Conservation (phyloP, 2,329 filamentous ascomycete species). For the Botrytis deweyae region DNA sequence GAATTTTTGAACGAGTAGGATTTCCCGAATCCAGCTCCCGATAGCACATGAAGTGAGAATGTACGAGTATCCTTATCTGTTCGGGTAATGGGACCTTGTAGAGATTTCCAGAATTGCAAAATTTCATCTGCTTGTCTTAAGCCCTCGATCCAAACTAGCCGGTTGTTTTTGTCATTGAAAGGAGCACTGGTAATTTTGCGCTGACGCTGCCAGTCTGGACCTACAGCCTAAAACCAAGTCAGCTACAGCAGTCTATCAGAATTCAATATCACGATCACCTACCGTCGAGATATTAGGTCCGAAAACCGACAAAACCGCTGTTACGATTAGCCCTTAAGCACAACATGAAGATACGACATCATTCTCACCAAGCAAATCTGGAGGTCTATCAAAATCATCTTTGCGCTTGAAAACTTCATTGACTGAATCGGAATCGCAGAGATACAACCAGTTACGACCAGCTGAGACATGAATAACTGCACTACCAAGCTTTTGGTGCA, state of each 20-base stretch:
- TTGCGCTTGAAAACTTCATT: constrained; percentile 11
- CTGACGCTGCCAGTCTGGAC: constrained; percentile 11
- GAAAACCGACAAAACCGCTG: constrained; percentile 2
- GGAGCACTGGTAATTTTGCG: constrained; percentile 6
- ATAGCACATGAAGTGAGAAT: background rate
- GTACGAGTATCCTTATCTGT: constrained; percentile 7
- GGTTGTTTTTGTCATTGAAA: constrained; percentile 10
- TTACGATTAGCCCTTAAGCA: background rate
- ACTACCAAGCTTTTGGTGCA: constrained; percentile 13
- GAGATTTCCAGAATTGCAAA: constrained; percentile 12
- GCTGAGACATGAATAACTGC: constrained; percentile 14
- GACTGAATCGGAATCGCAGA: constrained; percentile 1
- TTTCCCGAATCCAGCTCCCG: constrained; percentile 6
- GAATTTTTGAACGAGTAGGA: constrained; percentile 9
- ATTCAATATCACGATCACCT: background rate
- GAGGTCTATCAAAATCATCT: constrained; percentile 17
- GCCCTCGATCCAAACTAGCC: constrained; percentile 7
- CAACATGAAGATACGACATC: background rate
- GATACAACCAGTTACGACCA: constrained; percentile 11
- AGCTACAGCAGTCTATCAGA: background rate
- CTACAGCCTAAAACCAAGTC: background rate
- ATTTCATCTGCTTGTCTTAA: constrained; percentile 15
- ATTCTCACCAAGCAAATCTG: background rate
- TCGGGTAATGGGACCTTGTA: background rate
- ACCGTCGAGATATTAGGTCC: constrained; percentile 7